Conservation (phyloP, 768 basidiomycete species). For the Lyophyllum atratum region DNA sequence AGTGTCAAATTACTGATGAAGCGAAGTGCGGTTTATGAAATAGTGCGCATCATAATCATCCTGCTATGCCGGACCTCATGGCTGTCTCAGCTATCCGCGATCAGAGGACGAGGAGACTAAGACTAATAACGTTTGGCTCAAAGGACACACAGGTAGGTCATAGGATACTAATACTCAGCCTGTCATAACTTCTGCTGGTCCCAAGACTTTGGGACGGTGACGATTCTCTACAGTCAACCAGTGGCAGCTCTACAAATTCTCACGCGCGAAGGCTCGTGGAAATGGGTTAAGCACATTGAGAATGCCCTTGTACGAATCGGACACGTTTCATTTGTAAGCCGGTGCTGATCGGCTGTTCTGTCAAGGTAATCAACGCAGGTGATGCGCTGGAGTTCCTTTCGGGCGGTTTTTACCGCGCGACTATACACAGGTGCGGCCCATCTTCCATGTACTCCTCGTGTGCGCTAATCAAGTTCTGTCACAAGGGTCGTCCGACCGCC, state of each 20-base stretch:
- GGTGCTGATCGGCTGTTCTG: neutral
- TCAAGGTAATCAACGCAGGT: constrained; percentile 37
- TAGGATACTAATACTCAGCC: neutral
- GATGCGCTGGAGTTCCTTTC: constrained; percentile 49
- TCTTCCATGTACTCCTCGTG: constrained; percentile 4
- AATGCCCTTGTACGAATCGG: constrained; percentile 40
- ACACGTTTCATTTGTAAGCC: neutral
- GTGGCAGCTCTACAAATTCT: constrained; percentile 48
- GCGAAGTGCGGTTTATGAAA: constrained; percentile 47
- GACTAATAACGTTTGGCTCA: constrained; percentile 50
- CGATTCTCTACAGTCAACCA: constrained; percentile 52
- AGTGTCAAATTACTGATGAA: neutral
- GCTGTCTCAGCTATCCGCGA: constrained; percentile 37
- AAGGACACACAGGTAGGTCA: constrained; percentile 46
- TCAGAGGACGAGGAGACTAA: constrained; percentile 42
- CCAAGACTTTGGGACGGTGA: constrained; percentile 44
- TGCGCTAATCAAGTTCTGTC: neutral
- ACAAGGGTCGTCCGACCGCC: constrained; percentile 46
- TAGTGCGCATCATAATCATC: constrained; percentile 32
- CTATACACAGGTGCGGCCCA: constrained; percentile 35
- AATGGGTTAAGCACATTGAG: constrained; percentile 48
- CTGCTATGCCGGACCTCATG: neutral
- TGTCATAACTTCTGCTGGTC: neutral
- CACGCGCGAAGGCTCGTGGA: constrained; percentile 42
- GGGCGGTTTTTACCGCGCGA: constrained; percentile 46